phyloP scores from a whole-genome alignment of 257 asterid species.

The Echium plantagineum region DNA sequence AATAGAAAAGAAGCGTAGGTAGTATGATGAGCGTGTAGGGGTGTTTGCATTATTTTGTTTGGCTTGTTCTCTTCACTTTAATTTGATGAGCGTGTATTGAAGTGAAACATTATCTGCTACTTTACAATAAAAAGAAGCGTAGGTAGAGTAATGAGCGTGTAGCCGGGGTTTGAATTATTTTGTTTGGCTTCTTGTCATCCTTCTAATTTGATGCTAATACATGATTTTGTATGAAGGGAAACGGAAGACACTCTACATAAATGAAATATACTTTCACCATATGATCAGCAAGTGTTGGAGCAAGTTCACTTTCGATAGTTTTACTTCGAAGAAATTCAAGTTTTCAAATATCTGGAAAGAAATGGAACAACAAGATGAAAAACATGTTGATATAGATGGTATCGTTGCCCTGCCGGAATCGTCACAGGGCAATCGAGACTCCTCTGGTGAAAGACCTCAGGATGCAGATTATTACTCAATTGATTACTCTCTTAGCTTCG shows the following conservation, averaged over 20 bases:
- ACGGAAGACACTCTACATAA: constrained; percentile 13
- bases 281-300: constrained; percentile 1
- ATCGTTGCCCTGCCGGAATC: background rate
- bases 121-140: too few species aligned
- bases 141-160: too few species aligned
- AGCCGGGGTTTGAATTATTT: too few species aligned
- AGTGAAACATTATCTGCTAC: too few species aligned
- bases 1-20: too few species aligned
- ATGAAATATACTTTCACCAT: constrained; percentile 11
- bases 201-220: too few species aligned
- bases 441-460: constrained; percentile 41
- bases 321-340: constrained; percentile 18
- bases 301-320: constrained; percentile 13
- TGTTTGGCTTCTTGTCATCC: too few species aligned
- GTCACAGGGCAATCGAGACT: constrained; percentile 1
- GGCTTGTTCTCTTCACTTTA: background rate
- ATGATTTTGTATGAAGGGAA: background rate
- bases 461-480: constrained; percentile 66
- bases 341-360: constrained; percentile 14
- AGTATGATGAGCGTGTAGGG: too few species aligned
- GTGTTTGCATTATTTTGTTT: background rate
- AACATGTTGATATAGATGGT: constrained; percentile 1
- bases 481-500: constrained; percentile 40
- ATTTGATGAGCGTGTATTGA: too few species aligned
- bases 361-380: constrained; percentile 3